A percentile compares a stretch with the other conserved stretches of the same genome.
phyloP scores from a whole-genome alignment of 2,329 filamentous ascomycete species.

The Epicoccum nigrum region DNA sequence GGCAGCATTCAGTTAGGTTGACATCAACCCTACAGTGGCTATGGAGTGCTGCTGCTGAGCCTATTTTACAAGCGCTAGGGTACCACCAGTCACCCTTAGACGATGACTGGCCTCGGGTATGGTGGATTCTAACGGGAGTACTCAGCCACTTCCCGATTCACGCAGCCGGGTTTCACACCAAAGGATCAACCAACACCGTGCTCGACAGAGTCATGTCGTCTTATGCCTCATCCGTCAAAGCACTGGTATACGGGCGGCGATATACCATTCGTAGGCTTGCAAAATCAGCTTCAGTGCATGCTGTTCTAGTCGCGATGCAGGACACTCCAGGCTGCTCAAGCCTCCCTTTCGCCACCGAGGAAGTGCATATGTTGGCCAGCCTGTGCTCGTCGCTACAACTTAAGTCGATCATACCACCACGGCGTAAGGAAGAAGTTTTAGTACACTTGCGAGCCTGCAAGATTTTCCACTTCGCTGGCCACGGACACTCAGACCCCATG shows the following conservation, averaged over 20 bases:
- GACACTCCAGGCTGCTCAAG: too few species aligned
- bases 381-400: too few species aligned
- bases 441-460: slow-evolving; percentile 28
- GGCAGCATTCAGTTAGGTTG: too few species aligned
- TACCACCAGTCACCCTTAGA: neutral
- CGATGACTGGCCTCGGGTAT: slow-evolving; percentile 5
- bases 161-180: slow-evolving; percentile 33
- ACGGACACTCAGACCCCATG: slow-evolving; percentile 34
- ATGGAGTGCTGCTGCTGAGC: neutral
- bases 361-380: too few species aligned
- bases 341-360: too few species aligned
- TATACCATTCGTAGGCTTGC: too few species aligned
- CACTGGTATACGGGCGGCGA: too few species aligned
- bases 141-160: slow-evolving; percentile 11
- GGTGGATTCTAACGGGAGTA: slow-evolving; percentile 11
- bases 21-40: slow-evolving; percentile 2
- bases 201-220: slow-evolving; percentile 50
- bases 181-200: slow-evolving; percentile 26
- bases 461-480: slow-evolving; percentile 55
- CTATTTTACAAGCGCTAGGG: neutral
- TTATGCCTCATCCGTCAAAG: slow-evolving; percentile 46
- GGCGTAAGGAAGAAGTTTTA: slow-evolving; percentile 30
- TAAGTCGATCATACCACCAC: too few species aligned
- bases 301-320: too few species aligned
- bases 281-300: too few species aligned